Base-by-base conservation (phyloP, 805 yeast species). In the Vanderwaltozyma verrucispora region DNA sequence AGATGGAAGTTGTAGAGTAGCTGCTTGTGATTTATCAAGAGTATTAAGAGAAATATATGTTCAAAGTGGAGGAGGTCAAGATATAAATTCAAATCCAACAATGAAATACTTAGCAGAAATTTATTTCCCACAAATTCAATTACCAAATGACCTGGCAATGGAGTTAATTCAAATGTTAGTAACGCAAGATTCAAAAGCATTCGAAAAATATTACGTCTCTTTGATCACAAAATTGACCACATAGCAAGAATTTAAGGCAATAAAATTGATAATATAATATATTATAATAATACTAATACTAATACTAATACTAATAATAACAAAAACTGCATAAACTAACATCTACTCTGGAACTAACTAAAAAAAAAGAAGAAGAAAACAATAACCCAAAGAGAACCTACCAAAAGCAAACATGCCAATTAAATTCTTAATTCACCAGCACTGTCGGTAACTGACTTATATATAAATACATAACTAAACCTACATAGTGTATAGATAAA, bases 1-100 rank as follows among this genome's bases (percentile, higher is more conserved):
- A 45, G 95, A 87, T 56, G 94, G 94, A 4, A 88, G 84, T 54
- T 74, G 72, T 46, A 71, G 89, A 50, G 69, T 78, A 41, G 69
- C 83, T 28, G 78, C 86, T 2, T 74, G 76, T 46, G 98, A 89
- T 51, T 65, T 84, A 12, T 75, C 92, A 1, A 65, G 74, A 31
- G 62, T 86, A 17, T 72, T 88, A 54, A 80, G 75, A 47, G 69
- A 80, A 2, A 65, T 83, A 43, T 79, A 67, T 45, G 65, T 63
- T 5, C 53, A 50, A 28, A 54, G 54, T 34, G 51, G 48, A 6
- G 44, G 41, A 4, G 45, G 44, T 3, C 36, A 46, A 8, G 52
- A 50, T 29, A 40, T 46, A 3, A 44, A 41, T 32, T 38, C 46
- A 3, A 58, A 56, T 35, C 51, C 55, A 15, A 52, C 56, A 30